These are phyloP conservation scores for Omphalotus olearius DNA, from an alignment of 1,284 basidiomycete genomes.

Conservation along the genomic window DNA sequence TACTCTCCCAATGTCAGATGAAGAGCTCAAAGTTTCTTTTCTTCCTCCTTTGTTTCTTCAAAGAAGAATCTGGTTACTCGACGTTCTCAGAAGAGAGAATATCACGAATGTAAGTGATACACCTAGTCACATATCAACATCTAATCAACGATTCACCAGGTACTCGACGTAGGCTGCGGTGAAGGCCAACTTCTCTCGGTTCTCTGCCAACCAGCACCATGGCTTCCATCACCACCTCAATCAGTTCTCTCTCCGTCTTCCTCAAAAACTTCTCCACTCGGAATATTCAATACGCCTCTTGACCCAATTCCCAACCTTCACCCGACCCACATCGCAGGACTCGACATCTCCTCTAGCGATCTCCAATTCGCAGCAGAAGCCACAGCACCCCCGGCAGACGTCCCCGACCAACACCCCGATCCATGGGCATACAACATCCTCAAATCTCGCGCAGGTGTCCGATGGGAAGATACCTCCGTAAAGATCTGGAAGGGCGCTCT, in stretches of 20 bases:
- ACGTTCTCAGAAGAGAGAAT: constrained; percentile 54
- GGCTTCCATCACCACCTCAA: constrained; percentile 40
- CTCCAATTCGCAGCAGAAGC: constrained; percentile 47
- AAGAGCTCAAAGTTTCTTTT: constrained; percentile 60
- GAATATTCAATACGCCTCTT: constrained; percentile 20
- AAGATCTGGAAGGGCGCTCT: constrained; percentile 84
- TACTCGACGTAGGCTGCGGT: constrained; percentile 79
- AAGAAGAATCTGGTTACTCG: constrained; percentile 67
- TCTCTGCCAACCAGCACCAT: constrained; percentile 69
- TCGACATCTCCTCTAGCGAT: constrained; percentile 56
- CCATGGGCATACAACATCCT: constrained; percentile 9
- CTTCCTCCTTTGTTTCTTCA: constrained; percentile 69
- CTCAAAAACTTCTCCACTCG: constrained; percentile 1
- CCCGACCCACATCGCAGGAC: constrained; percentile 53
- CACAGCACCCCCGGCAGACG: constrained; percentile 27
- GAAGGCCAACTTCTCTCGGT: constrained; percentile 69
- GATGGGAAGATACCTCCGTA: constrained; percentile 75
- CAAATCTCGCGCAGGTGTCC: constrained; percentile 23
- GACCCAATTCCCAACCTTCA: constrained; percentile 58
- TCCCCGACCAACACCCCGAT: constrained; percentile 9
- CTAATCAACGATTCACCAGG: constrained; percentile 32
- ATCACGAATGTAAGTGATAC: constrained; percentile 48
- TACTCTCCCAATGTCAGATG: no score
- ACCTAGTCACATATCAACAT: constrained; percentile 6
- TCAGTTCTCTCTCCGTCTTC: constrained; percentile 14